These are phyloP conservation scores for Bryum argenteum DNA, from an alignment of 225 moss, liverwort and hornwort genomes.

Conservation along the genomic window DNA sequence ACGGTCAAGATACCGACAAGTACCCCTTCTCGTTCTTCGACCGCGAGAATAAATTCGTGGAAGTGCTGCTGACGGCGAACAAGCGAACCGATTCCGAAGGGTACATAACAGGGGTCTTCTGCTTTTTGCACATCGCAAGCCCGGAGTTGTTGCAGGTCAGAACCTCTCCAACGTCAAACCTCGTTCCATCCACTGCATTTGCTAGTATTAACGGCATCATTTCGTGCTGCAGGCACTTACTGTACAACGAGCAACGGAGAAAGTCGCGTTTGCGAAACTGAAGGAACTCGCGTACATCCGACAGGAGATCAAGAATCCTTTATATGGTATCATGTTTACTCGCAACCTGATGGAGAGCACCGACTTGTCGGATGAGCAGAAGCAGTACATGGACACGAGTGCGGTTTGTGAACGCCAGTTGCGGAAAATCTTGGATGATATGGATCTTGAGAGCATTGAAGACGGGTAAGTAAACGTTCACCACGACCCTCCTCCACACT, in stretches of 20 bases:
- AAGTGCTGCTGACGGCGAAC: constrained; percentile 48
- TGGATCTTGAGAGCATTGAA: constrained; percentile 63
- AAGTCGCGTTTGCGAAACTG: constrained; percentile 57
- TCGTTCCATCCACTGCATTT: background rate
- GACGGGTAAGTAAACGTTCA: constrained; percentile 44
- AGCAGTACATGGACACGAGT: constrained; percentile 49
- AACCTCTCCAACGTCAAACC: background rate
- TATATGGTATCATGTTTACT: constrained; percentile 59
- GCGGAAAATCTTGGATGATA: constrained; percentile 61
- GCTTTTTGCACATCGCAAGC: constrained; percentile 62
- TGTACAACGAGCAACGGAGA: constrained; percentile 59
- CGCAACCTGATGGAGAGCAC: constrained; percentile 60
- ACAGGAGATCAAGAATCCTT: constrained; percentile 63
- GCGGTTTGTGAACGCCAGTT: constrained; percentile 55
- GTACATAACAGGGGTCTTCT: constrained; percentile 51
- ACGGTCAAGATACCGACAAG: constrained; percentile 60
- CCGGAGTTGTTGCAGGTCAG: constrained; percentile 51
- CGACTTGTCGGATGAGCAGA: constrained; percentile 52
- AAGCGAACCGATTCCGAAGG: constrained; percentile 55
- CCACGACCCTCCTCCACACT: background rate
- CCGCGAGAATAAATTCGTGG: constrained; percentile 48
- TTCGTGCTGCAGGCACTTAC: constrained; percentile 44
- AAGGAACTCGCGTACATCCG: constrained; percentile 66
- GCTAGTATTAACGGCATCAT: constrained; percentile 6
- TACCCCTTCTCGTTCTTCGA: constrained; percentile 55